Evolutionary conservation across 2,329 filamentous ascomycete genomes (phyloP), one percentile per base, ranked within the genome.

Genomic region (Tolypocladium tundrense): DNA sequence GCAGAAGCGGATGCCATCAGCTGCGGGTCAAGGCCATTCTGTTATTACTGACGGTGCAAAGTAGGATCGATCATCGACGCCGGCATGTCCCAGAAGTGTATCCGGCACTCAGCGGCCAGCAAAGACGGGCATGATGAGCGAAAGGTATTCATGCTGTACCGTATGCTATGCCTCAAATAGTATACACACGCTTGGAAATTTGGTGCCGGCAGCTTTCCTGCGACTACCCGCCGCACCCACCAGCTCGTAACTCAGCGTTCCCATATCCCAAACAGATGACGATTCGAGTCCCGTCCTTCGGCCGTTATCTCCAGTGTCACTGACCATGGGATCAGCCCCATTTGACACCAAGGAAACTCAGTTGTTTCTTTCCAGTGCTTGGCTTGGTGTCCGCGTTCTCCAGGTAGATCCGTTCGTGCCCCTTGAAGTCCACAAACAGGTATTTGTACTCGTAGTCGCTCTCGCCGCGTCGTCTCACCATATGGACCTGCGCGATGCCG

Each of bases 371-470:
- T 8, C 71, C 73, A 4, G 63, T 66, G 13, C 64, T 65, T n/a
- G 70, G 63, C 11, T 65, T 53, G 16, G 71, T 67, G 42, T 84
- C 81, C 41, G 79, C 77, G 57, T 86, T 83, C 68, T 88, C 86
- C 19, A 90, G 75, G 62, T 86, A 88, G 56, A 88, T 79, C 59
- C 85, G 77, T 57, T 79, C 76, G 54, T 86, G 81, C 0, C 90
- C 91, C 64, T 82, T 86, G 33, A 96, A 83, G 70, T 96, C 91
- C 53, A 97, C 70, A 56, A 85, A 88, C 48, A 97, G 77, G 68
- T 91, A 85, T 68, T 86, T 84, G 73, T 96, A 97, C 65, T 89
- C 82, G 68, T 85, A 91, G 45, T 90, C 85, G 55, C 78, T 73
- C 42, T 85, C 79, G 39, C 84, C 84, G 2, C 81, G 77, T 41